These are phyloP conservation scores for Nitzschia sp. DNA, from an alignment of 108 stramenopile genomes.

Conservation along the genomic window DNA sequence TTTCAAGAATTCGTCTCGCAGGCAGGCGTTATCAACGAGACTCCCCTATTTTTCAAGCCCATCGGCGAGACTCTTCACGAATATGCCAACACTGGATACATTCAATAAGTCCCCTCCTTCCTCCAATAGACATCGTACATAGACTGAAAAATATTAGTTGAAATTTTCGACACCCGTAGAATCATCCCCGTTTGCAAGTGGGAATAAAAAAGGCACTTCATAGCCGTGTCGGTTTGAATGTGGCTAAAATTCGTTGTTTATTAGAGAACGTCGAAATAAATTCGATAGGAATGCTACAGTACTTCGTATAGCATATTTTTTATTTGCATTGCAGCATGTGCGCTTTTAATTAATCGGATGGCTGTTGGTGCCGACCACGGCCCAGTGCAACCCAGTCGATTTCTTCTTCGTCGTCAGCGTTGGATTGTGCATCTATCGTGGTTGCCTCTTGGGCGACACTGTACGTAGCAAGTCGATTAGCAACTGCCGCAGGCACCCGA, in stretches of 20 bases:
- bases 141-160: background rate
- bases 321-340: background rate
- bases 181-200: no score
- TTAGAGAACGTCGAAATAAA: no score
- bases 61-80: constrained; percentile 54
- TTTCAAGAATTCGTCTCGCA: constrained; percentile 74
- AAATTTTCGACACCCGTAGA: no score
- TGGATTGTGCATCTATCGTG: background rate
- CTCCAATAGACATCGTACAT: constrained; percentile 7
- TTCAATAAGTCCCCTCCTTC: constrained; percentile 47
- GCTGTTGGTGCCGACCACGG: constrained; percentile 52
- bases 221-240: no score
- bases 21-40: constrained; percentile 80
- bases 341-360: background rate
- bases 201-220: no score
- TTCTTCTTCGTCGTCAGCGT: constrained; percentile 34
- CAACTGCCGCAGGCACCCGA: constrained; percentile 65
- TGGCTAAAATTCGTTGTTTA: no score
- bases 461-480: constrained; percentile 71
- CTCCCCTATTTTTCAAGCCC: constrained; percentile 88
- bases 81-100: constrained; percentile 83
- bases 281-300: no score
- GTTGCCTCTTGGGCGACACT: constrained; percentile 4
- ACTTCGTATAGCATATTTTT: no score
- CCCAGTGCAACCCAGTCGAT: constrained; percentile 77